Percentiles rank a stretch among this genome's conserved stretches.
These are phyloP conservation scores for Saccharomyces jurei DNA, from an alignment of 805 yeast species.

Conservation along the genomic window DNA sequence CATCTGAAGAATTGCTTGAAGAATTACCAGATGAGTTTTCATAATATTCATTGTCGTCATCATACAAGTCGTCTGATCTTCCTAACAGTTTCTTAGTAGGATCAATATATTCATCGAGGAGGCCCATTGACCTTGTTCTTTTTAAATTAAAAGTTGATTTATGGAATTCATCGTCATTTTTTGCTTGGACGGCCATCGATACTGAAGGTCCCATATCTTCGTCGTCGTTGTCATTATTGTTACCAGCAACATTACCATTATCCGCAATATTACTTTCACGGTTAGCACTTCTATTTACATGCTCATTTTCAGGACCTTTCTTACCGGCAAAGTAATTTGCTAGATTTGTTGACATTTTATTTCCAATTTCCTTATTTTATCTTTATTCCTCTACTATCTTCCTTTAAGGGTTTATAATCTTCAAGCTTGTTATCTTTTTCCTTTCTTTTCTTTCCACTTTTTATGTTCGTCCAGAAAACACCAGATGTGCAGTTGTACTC, in stretches of 20 bases:
- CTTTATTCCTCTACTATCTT: neutral
- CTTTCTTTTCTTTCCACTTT: neutral
- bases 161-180: constrained; percentile 61
- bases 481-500: neutral
- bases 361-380: neutral
- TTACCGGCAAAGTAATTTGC: constrained; percentile 23
- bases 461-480: neutral
- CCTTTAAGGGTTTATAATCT: neutral
- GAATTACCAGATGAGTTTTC: constrained; percentile 6
- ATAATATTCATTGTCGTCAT: constrained; percentile 17
- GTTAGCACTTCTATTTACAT: neutral
- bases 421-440: neutral
- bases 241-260: neutral
- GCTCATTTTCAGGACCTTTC: neutral
- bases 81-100: constrained; percentile 37
- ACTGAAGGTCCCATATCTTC: constrained; percentile 34
- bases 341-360: constrained; percentile 21
- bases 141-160: constrained; percentile 66
- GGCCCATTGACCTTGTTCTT: constrained; percentile 75
- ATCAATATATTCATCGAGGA: constrained; percentile 61
- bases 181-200: constrained; percentile 56
- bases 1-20: constrained; percentile 4
- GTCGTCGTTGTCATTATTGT: constrained; percentile 6
- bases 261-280: neutral
- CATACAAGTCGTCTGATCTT: constrained; percentile 11